Evolutionary conservation across 108 stramenopile genomes (phyloP).

Genomic region (Nitzschia inconspicua): DNA sequence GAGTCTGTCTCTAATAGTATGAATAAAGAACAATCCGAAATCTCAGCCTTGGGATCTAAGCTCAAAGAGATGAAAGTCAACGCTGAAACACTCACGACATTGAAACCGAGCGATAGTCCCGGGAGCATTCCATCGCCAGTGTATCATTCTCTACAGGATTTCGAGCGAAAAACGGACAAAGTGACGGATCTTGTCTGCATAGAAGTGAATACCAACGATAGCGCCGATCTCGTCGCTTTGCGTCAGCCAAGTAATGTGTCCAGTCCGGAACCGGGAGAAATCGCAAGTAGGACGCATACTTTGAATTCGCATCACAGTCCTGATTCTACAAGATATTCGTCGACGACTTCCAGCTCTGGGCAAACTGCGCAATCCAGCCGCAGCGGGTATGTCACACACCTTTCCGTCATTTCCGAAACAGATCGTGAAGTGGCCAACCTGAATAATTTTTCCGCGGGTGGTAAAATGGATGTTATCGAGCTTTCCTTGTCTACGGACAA

Average conservation of each 20-base stretch:
- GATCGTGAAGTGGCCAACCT: conserved; percentile 36
- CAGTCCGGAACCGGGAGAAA: conserved; percentile 11
- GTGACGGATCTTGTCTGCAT: too few relatives aligned
- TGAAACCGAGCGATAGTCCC: too few relatives aligned
- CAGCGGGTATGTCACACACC: conserved; percentile 3
- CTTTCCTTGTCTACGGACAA: background rate
- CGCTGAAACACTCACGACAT: too few relatives aligned
- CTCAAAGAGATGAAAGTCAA: too few relatives aligned
- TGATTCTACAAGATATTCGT: conserved; percentile 16
- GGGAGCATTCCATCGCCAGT: too few relatives aligned
- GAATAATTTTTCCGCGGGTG: conserved; percentile 15
- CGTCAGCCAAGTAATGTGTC: background rate
- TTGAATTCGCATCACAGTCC: conserved; percentile 28
- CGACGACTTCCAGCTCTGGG: conserved; percentile 28
- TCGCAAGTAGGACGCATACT: background rate
- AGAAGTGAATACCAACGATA: too few relatives aligned
- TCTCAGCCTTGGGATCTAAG: too few relatives aligned
- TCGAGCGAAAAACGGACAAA: too few relatives aligned
- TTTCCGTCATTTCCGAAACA: conserved; percentile 34
- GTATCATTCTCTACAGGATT: too few relatives aligned
- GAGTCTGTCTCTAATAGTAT: too few relatives aligned
- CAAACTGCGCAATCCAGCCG: conserved; percentile 20
- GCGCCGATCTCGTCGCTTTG: too few relatives aligned
- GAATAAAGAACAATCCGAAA: too few relatives aligned
- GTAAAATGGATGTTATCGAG: conserved; percentile 6